These are phyloP conservation scores for Cytospora piceae DNA, from an alignment of 2,329 filamentous ascomycete species.

Conservation along the genomic window DNA sequence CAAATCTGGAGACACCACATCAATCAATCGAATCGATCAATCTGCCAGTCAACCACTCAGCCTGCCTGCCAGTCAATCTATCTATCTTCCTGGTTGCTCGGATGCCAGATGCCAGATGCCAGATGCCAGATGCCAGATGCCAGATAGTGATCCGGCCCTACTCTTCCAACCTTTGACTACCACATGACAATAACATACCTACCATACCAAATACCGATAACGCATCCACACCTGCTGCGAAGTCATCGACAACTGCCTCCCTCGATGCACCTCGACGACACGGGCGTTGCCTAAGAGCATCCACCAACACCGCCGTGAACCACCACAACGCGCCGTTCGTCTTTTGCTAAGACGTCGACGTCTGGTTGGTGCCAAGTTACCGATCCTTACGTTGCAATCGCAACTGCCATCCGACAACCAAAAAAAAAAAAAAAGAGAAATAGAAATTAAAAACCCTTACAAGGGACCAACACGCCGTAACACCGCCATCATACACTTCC, in stretches of 20 bases:
- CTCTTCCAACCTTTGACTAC: background rate
- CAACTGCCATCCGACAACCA: background rate
- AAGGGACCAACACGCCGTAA: background rate
- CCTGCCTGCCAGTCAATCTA: no score
- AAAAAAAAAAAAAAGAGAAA: background rate
- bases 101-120: background rate
- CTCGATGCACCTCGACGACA: slow-evolving; percentile 5
- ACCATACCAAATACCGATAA: background rate
- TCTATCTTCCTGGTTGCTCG: no score
- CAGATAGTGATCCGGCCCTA: slow-evolving; percentile 1
- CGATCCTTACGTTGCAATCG: background rate
- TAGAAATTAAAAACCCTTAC: no score
- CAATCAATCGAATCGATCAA: background rate
- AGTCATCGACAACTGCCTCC: background rate
- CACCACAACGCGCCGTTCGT: background rate
- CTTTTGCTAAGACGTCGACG: background rate
- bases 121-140: background rate
- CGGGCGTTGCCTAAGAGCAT: slow-evolving; percentile 2
- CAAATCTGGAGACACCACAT: slow-evolving; percentile 1
- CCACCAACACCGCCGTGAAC: background rate
- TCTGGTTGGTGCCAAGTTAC: background rate
- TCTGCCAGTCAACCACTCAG: no score
- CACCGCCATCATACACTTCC: background rate
- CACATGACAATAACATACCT: background rate
- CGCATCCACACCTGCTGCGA: slow-evolving; percentile 1